Evolutionary conservation across 306 rosid genomes (phyloP).

Genomic region (Prunus mira): DNA sequence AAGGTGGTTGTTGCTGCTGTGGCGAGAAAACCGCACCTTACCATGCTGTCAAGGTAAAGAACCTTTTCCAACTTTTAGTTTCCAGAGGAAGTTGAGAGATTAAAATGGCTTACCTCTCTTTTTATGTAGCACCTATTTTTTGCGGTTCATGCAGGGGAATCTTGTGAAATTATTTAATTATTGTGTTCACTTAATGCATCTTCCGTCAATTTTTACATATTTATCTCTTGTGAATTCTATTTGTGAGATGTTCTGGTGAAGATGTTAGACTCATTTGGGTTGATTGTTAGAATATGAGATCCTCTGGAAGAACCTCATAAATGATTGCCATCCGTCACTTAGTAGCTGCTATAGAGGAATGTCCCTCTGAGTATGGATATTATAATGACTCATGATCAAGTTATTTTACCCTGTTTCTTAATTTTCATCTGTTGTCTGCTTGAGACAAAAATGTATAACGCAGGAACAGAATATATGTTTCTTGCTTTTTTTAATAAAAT

Average conservation of each 20-base stretch:
- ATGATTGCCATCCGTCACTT: not conserved
- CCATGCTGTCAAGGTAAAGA: conserved; percentile 73
- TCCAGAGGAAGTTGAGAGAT: not conserved
- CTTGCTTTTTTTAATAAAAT: not conserved
- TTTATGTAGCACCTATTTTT: not conserved
- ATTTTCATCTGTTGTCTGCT: not conserved
- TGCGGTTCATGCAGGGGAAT: not conserved
- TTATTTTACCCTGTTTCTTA: not conserved
- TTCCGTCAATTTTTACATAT: not conserved
- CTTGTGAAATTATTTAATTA: no score
- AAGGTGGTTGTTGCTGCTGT: conserved; percentile 55
- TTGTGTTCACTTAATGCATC: not conserved
- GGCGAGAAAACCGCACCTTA: conserved; percentile 60
- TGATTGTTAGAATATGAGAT: no score
- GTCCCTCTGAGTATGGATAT: not conserved
- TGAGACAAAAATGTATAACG: not conserved
- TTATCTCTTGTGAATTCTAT: not conserved
- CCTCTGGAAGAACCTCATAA: no score
- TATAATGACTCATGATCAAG: not conserved
- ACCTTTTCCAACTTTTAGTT: conserved; percentile 13
- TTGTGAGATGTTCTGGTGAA: not conserved
- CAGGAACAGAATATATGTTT: not conserved
- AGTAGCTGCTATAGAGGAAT: not conserved
- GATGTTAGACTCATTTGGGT: not conserved
- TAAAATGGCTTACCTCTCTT: not conserved